Evolutionary conservation across 2,329 filamentous ascomycete genomes (phyloP).

Genomic region (Parastagonospora avenae): DNA sequence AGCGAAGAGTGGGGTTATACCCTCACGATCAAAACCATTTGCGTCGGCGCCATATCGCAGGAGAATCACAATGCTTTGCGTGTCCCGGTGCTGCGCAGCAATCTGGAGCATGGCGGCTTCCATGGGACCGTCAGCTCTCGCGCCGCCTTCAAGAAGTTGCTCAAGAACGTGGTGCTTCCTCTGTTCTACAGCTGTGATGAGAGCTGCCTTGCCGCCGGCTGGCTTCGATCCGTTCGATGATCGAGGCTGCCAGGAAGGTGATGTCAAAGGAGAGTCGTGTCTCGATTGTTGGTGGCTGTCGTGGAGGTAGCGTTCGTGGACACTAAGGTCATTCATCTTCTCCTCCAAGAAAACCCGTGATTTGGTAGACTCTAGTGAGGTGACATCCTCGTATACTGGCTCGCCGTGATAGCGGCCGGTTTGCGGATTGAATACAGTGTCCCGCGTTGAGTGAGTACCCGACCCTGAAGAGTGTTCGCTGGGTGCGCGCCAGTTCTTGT

Average conservation of each 20-base stretch:
- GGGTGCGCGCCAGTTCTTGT: constrained; percentile 35
- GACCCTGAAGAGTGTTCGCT: constrained; percentile 32
- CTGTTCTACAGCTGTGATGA: constrained; percentile 63
- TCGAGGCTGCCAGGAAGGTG: constrained; percentile 25
- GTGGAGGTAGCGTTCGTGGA: constrained; percentile 30
- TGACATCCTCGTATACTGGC: constrained; percentile 27
- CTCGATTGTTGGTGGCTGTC: constrained; percentile 24
- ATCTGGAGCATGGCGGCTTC: constrained; percentile 40
- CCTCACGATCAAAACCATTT: constrained; percentile 38
- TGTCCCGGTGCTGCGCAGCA: constrained; percentile 37
- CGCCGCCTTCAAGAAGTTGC: constrained; percentile 40
- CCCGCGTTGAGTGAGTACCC: constrained; percentile 26
- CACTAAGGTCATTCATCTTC: constrained; percentile 26
- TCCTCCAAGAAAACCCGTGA: constrained; percentile 31
- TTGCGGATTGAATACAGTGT: constrained; percentile 30
- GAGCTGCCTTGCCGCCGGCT: constrained; percentile 40
- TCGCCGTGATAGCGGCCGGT: constrained; percentile 27
- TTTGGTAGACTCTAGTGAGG: constrained; percentile 25
- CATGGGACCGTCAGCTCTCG: constrained; percentile 32
- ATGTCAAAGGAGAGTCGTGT: constrained; percentile 19
- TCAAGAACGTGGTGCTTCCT: constrained; percentile 65
- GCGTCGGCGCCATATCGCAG: constrained; percentile 38
- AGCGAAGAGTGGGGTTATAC: constrained; percentile 35
- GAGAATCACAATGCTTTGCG: constrained; percentile 33
- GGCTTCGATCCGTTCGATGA: constrained; percentile 31